phyloP scores from a whole-genome alignment of 176 grass and related monocot genomes.

The Cocos nucifera region DNA sequence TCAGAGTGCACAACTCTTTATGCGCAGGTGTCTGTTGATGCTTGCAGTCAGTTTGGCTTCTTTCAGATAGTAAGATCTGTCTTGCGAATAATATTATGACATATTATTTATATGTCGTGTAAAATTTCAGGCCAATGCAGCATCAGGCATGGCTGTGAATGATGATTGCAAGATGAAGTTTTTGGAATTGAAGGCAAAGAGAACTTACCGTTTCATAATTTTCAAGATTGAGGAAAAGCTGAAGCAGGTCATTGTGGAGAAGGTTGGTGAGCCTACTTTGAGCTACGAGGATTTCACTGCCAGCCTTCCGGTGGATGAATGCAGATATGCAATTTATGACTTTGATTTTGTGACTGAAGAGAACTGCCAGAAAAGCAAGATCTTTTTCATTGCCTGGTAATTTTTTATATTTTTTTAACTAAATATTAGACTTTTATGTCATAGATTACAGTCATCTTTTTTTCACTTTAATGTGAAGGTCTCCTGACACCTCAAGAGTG shows the following conservation, averaged over 20 bases:
- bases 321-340: conserved; percentile 8
- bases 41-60: no score
- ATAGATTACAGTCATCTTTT: not conserved
- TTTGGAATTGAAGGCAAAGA: conserved; percentile 11
- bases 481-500: conserved; percentile 6
- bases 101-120: no score
- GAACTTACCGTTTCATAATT: conserved; percentile 9
- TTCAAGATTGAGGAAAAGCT: conserved; percentile 5
- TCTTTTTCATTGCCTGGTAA: conserved; percentile 17
- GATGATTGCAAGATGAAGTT: conserved; percentile 13
- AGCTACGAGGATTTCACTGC: conserved; percentile 8
- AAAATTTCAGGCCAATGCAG: conserved; percentile 2
- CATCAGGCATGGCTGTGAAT: conserved; percentile 11
- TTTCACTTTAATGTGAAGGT: not conserved
- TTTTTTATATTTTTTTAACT: not conserved
- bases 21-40: no score
- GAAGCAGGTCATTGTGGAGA: conserved; percentile 5
- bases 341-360: conserved; percentile 11
- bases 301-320: not conserved
- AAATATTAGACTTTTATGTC: not conserved
- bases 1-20: no score
- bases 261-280: not conserved
- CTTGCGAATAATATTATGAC: no score
- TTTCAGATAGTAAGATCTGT: no score
- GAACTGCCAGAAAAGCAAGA: conserved; percentile 15